Evolutionary conservation across 2,329 filamentous ascomycete species (phyloP).

Genomic region (Penicillium sp.): DNA sequence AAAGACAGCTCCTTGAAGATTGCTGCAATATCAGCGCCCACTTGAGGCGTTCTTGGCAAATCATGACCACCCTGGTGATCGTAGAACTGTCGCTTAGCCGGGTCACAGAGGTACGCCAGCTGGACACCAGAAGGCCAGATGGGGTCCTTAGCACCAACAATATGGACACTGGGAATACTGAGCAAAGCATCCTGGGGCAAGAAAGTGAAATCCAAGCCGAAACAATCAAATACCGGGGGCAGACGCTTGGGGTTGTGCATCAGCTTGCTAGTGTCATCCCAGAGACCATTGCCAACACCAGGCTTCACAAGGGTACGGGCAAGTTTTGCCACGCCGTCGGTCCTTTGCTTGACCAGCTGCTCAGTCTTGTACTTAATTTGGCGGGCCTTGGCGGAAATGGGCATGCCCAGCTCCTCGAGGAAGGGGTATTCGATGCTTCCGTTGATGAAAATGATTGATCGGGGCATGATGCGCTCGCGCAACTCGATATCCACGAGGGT

Average conservation of each 20-base stretch:
- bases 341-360: neutral
- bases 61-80: constrained; percentile 1
- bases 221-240: neutral
- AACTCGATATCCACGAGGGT: neutral
- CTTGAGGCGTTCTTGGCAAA: neutral
- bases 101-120: neutral
- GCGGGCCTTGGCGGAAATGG: neutral
- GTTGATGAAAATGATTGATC: neutral
- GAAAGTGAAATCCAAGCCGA: neutral
- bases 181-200: neutral
- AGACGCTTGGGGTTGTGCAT: neutral
- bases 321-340: neutral
- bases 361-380: neutral
- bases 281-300: neutral
- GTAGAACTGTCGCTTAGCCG: neutral
- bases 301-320: neutral
- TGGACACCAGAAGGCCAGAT: neutral
- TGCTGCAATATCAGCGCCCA: neutral
- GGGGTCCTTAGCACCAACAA: neutral
- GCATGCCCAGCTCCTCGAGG: neutral
- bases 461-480: neutral
- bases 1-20: neutral
- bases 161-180: neutral
- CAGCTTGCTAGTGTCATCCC: neutral
- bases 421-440: neutral